These are phyloP conservation scores for Schizochytrium sp. DNA, from an alignment of 108 stramenopile species.

Conservation along the genomic window DNA sequence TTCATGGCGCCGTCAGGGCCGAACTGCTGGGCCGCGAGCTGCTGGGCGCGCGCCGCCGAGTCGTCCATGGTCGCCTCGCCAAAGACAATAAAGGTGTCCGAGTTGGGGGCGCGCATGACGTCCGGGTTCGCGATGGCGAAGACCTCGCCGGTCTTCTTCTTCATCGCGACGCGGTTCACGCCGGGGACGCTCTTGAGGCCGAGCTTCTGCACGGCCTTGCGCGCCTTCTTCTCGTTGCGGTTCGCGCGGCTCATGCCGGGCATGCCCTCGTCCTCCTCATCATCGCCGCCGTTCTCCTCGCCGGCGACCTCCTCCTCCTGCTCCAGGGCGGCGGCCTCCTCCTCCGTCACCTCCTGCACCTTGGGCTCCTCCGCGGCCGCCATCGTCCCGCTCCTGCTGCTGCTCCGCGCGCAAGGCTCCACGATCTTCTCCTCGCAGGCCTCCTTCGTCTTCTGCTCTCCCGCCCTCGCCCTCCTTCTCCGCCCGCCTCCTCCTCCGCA, in stretches of 20 bases:
- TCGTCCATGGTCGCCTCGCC: slow-evolving; percentile 98
- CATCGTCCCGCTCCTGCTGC: background rate
- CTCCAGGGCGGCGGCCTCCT: background rate
- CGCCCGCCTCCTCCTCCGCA: too few species aligned
- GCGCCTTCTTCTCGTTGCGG: slow-evolving; percentile 96
- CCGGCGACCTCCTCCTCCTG: slow-evolving; percentile 45
- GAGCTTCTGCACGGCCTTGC: slow-evolving; percentile 95
- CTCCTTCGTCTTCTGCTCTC: background rate
- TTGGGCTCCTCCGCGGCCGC: slow-evolving; percentile 26
- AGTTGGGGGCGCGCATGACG: slow-evolving; percentile 80
- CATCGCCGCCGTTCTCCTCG: slow-evolving; percentile 37
- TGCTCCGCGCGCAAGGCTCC: background rate
- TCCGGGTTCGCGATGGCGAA: slow-evolving; percentile 91
- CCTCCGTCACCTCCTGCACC: slow-evolving; percentile 21
- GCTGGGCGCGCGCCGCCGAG: slow-evolving; percentile 60
- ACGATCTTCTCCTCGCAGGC: background rate
- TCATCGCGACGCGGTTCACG: slow-evolving; percentile 88
- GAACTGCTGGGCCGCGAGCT: slow-evolving; percentile 79
- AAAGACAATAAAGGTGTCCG: slow-evolving; percentile 95
- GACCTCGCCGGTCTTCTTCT: slow-evolving; percentile 87
- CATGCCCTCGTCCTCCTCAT: slow-evolving; percentile 36
- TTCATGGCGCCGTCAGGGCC: slow-evolving; percentile 24
- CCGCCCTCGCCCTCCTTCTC: background rate
- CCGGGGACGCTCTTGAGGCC: slow-evolving; percentile 87
- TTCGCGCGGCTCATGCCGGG: slow-evolving; percentile 60